Percentiles rank a stretch among this genome's conserved stretches.
Evolutionary conservation across 2,329 filamentous ascomycete genomes (phyloP).

Genomic region (Anisogramma anomala): DNA sequence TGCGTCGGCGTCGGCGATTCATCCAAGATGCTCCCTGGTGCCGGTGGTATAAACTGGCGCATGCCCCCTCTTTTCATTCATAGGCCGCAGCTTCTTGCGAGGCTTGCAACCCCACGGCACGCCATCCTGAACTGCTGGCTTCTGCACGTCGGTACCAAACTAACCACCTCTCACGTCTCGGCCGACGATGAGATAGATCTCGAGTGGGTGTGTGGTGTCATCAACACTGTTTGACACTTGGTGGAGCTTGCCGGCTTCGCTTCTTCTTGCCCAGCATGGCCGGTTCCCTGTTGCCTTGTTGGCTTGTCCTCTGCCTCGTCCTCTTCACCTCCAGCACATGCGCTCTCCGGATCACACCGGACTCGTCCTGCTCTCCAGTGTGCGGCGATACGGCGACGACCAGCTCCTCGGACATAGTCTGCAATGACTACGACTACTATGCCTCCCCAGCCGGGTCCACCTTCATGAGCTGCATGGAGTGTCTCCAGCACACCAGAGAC

Average conservation of each 20-base stretch:
- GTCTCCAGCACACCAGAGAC: slow-evolving; percentile 30
- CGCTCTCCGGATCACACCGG: slow-evolving; percentile 37
- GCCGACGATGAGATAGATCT: slow-evolving; percentile 1
- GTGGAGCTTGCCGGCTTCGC: slow-evolving; percentile 4
- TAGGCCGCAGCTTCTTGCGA: background rate
- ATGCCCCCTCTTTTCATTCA: background rate
- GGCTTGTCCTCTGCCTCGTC: slow-evolving; percentile 1
- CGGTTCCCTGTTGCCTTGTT: background rate
- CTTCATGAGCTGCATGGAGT: slow-evolving; percentile 35
- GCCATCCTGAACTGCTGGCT: background rate
- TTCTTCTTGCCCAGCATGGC: slow-evolving; percentile 2
- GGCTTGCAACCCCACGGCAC: background rate
- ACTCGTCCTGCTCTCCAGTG: slow-evolving; percentile 36
- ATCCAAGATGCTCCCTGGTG: no score
- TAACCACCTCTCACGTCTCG: background rate
- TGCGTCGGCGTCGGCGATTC: background rate
- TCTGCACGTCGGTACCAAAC: background rate
- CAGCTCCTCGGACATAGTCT: slow-evolving; percentile 35
- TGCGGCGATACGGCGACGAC: slow-evolving; percentile 37
- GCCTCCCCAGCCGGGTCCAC: slow-evolving; percentile 29
- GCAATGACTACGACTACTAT: slow-evolving; percentile 30
- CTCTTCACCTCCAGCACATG: slow-evolving; percentile 13
- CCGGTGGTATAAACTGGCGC: background rate
- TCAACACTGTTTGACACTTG: slow-evolving; percentile 5
- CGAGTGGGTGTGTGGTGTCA: background rate